phyloP scores from a whole-genome alignment of 139 green algal species.

The Asterochloris erici region DNA sequence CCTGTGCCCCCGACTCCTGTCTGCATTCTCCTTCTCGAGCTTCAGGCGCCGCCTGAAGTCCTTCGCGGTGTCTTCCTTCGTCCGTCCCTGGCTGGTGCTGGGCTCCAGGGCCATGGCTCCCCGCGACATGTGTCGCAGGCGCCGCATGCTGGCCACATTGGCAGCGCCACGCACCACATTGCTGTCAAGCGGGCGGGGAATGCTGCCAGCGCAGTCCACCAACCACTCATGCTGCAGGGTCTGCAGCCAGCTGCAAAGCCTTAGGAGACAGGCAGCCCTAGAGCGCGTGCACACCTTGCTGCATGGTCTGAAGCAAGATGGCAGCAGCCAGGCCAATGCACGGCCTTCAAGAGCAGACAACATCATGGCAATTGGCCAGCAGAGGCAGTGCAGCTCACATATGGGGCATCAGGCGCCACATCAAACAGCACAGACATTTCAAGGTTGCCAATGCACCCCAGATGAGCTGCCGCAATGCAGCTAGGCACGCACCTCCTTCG shows the following conservation, averaged over 20 bases:
- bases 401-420: too few relatives aligned
- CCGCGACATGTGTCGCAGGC: slow-evolving; percentile 42
- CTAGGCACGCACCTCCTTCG: slow-evolving; percentile 19
- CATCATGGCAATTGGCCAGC: not conserved
- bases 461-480: not conserved
- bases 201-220: slow-evolving; percentile 25
- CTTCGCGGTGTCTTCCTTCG: not conserved
- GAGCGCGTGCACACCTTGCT: not conserved
- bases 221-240: slow-evolving; percentile 48
- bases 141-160: slow-evolving; percentile 42
- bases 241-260: slow-evolving; percentile 23
- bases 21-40: not conserved
- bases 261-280: not conserved
- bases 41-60: slow-evolving; percentile 3
- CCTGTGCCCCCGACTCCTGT: not conserved
- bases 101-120: slow-evolving; percentile 17
- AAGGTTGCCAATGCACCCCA: too few relatives aligned
- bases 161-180: slow-evolving; percentile 40
- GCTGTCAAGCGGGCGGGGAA: slow-evolving; percentile 25
- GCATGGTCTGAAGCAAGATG: not conserved
- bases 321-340: not conserved
- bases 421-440: too few relatives aligned
- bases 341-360: not conserved
- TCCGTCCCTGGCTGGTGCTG: not conserved
- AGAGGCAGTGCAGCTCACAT: too few relatives aligned